phyloP scores from a whole-genome alignment of 345 rosid species.

The Salix arbutifolia region DNA sequence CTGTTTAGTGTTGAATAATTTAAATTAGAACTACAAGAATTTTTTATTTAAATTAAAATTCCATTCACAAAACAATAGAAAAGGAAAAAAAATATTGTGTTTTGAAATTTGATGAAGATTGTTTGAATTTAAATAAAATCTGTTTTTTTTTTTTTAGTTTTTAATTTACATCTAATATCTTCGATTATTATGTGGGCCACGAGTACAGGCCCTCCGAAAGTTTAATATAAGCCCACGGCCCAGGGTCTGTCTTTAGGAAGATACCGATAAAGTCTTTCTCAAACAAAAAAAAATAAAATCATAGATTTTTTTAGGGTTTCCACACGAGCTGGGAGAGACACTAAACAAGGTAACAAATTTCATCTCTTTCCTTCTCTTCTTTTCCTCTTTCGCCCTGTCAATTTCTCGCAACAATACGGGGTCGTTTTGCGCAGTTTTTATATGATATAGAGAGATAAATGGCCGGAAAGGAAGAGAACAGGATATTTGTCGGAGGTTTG shows the following conservation, averaged over 20 bases:
- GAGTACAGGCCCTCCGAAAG: too few species aligned
- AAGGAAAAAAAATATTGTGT: too few species aligned
- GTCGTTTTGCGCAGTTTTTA: neutral
- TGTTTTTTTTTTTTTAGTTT: too few species aligned
- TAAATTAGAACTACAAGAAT: too few species aligned
- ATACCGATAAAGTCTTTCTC: neutral
- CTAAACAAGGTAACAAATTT: neutral
- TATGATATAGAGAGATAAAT: slow-evolving; percentile 34
- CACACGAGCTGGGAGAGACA: neutral
- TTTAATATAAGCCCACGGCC: neutral
- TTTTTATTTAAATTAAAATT: too few species aligned
- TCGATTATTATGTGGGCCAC: too few species aligned
- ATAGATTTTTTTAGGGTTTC: neutral
- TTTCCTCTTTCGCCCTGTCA: neutral
- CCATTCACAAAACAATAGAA: too few species aligned
- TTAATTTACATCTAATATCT: too few species aligned
- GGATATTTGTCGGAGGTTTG: slow-evolving; percentile 90
- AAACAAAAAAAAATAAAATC: neutral
- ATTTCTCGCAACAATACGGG: neutral
- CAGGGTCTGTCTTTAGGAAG: neutral
- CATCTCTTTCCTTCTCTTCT: neutral
- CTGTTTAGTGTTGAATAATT: too few species aligned
- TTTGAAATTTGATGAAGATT: too few species aligned
- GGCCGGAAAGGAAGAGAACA: slow-evolving; percentile 75
- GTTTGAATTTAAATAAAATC: too few species aligned